phyloP scores from a whole-genome alignment of 1,284 basidiomycete species.

The Microbotryum lychnidis-dioicae region DNA sequence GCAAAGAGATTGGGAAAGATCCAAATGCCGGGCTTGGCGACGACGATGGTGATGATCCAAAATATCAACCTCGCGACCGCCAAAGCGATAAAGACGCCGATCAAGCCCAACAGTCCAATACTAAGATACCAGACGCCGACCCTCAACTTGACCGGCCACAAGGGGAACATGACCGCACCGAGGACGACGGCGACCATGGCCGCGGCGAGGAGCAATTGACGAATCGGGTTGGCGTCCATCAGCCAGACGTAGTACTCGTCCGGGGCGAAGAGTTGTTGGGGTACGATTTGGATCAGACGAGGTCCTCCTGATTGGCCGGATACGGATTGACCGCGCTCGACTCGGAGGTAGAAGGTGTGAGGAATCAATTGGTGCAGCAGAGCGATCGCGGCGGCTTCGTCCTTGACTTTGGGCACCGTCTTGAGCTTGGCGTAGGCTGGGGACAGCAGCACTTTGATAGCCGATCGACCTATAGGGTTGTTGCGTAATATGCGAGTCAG shows the following conservation, averaged over 20 bases:
- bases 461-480: conserved; percentile 63
- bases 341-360: conserved; percentile 73
- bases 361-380: conserved; percentile 61
- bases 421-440: conserved; percentile 76
- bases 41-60: conserved; percentile 84
- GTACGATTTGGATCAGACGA: conserved; percentile 71
- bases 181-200: conserved; percentile 91
- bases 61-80: conserved; percentile 89
- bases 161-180: conserved; percentile 96
- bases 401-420: conserved; percentile 58
- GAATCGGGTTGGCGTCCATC: conserved; percentile 62
- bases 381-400: conserved; percentile 59
- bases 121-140: conserved; percentile 94
- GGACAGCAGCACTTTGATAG: conserved; percentile 81
- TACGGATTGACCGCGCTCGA: conserved; percentile 57
- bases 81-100: conserved; percentile 83
- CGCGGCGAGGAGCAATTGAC: conserved; percentile 83
- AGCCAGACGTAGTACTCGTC: conserved; percentile 92
- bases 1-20: conserved; percentile 98
- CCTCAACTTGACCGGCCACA: conserved; percentile 91
- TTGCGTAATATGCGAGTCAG: neutral
- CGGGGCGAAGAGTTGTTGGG: conserved; percentile 64
- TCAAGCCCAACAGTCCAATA: conserved; percentile 75
- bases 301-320: conserved; percentile 50
- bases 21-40: conserved; percentile 88